Evolutionary conservation across 2,329 filamentous ascomycete species (phyloP), one percentile per base, ranked within the genome.

Genomic region (Helotiales sp.): DNA sequence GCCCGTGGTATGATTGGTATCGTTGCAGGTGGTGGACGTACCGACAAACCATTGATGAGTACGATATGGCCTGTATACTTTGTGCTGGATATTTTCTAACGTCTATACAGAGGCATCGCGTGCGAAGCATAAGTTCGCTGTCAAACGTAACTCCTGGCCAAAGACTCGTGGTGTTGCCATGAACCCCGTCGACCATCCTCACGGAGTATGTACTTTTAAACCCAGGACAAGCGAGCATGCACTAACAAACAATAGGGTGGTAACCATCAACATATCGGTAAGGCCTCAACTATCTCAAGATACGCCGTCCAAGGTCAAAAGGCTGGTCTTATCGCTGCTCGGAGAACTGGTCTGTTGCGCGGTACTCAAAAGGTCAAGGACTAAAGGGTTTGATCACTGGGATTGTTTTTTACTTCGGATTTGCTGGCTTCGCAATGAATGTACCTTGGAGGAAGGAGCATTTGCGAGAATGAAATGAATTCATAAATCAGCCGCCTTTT

Each of bases 81-180:
- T 49, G 47, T 28, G 52, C 28, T 28, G 11, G 50, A 28, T 3
- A 52, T 34, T 65, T 78, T 74, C 85, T 87, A 77, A 87, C 75
- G 30, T 49, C 40, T 65, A 30, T 52, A 84, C 87, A 92, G 90
- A 99, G 95, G 96, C 96, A 80, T 98, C 95, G 80, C 93, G 96
- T 82, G 96, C 96, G 81, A 99, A 98, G 93, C 95, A 98, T 84
- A 99, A 99, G 92, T 99, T 97, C 87, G 93, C 94, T 78, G 96
- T 97, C 87, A 99, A 99, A 93, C 93, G 96, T 83, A 98, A 99
- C 93, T 95, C 90, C 82, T 99, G 96, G 96, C 96, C 96, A 86
- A 97, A 97, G 93, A 99, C 96, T 89, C 95, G 96, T 96, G 96
- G 96, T 97, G 96, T 99, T 91, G 96, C 96, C 85, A 99, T 99